Base-by-base conservation (phyloP, 2,329 filamentous ascomycete genomes). In the Ceratocystis colombiana region DNA sequence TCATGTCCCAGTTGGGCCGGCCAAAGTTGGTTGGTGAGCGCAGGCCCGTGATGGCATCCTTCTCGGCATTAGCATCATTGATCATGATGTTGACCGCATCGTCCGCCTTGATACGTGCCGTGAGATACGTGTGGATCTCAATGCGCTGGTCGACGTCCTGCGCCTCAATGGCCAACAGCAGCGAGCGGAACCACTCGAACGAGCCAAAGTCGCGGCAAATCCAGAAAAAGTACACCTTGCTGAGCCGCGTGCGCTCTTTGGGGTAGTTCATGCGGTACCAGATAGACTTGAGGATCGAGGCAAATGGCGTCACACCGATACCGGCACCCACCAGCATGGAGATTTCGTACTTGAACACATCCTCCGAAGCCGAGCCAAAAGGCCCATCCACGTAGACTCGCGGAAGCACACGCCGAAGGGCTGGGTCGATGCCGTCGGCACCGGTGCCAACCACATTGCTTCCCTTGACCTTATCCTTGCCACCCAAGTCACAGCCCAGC, bases 181-280 rank as follows among this genome's bases (percentile, higher is more conserved):
- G 78, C 30, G 88, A 92, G 62, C 89, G 83, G 81, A 94, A 94
- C 90, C 90, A 95, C 79, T 94, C 89, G 72, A 94, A 92, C 0
- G 88, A 90, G 44, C 87, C 89, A 72, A 93, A 93, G 75, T 94
- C 89, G 75, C 89, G 83, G 79, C 89, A 93, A 69, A 94, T 86
- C 90, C 90, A 94, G 82, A 94, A 91, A 79, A 94, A 94, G 79
- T 94, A 95, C 28, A 95, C 89, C 76, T 94, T 95, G 72, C 86
- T 82, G 55, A 95, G 80, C 3, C 88, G 82, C 2, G 88, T 92
- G 77, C 88, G 88, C 75, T 87, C 84, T 74, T 89, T 86, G 2
- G 88, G 88, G 76, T 90, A 92, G 80, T 91, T 93, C 87, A 93
- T 91, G 62, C 89, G 85, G 79, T 94, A 95, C 90, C 90, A 95